Evolutionary conservation across 2,329 filamentous ascomycete species (phyloP), one percentile per base, ranked within the genome.

Genomic region (Rasamsonia emersonii): DNA sequence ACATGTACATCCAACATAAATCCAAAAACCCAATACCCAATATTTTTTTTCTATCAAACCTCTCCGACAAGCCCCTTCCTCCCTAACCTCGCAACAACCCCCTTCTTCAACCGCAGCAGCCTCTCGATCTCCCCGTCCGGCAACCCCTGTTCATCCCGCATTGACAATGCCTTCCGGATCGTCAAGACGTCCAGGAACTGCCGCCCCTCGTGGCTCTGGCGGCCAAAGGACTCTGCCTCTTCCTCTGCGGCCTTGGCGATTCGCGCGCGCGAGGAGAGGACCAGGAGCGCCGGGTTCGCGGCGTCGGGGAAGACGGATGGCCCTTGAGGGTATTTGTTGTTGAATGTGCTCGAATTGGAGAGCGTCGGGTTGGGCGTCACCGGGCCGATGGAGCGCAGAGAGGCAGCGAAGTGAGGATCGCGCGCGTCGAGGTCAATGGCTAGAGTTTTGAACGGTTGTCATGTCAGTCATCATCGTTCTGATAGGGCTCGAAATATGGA

Each of bases 361-460:
- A 68, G 61, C 16, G 72, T 73, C 3, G 71, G 71, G 37, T 68
- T 69, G 18, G 72, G 71, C 33, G 67, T 68, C 5, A 77, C 74
- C 33, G 72, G 67, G 35, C 74, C 75, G 36, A 79, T 61, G 27
- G 59, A 62, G 46, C 78, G 82, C 40, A 96, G 83, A 42, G 86
- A 93, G 52, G 76, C 79, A 68, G 88, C 82, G 74, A 70, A 89
- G 49, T 71, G 64, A 1, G 74, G 73, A 49, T 79, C 75, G 37
- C 67, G 68, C 35, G 65, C 73, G 48, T 79, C 75, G 46, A 74
- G 64, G 44, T 77, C 70, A 40, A 78, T 69, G 30, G 68, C 71
- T 71, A 33, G 27, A 29, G 18, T 9, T 14, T 23, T 14, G 8
- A 30, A 13, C n/a, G n/a, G n/a, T n/a, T n/a, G n/a, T n/a, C n/a